Conservation (phyloP, 306 rosid species). For the Luffa acutangula region DNA sequence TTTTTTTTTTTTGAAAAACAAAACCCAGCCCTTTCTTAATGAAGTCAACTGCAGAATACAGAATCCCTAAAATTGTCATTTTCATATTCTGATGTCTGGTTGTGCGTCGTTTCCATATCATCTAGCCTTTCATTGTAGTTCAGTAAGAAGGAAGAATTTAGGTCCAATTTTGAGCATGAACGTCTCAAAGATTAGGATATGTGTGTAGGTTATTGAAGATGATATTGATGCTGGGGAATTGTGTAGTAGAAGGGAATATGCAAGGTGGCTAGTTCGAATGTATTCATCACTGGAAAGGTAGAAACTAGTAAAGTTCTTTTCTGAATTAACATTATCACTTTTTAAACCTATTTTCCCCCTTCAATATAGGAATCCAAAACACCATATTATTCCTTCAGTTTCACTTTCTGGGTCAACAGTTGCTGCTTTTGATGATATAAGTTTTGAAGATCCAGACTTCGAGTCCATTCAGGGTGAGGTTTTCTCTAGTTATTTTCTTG, state of each 20-base stretch:
- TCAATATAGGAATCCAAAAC: constrained; percentile 52
- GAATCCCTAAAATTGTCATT: neutral
- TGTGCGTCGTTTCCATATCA: neutral
- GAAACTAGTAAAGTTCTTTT: constrained; percentile 2
- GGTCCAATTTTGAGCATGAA: constrained; percentile 23
- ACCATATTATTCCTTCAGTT: constrained; percentile 42
- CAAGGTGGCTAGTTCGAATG: constrained; percentile 71
- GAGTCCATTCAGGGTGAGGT: constrained; percentile 60
- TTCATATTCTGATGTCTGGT: neutral
- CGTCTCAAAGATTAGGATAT: constrained; percentile 33
- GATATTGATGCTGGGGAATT: constrained; percentile 60
- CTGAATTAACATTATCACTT: neutral
- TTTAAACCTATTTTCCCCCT: constrained; percentile 7
- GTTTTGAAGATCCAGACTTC: constrained; percentile 54
- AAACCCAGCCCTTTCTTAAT: neutral
- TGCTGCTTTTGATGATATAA: constrained; percentile 66
- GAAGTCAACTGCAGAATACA: neutral
- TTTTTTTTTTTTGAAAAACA: too few relatives aligned
- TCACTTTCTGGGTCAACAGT: constrained; percentile 44
- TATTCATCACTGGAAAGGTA: constrained; percentile 72
- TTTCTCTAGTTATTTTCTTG: neutral
- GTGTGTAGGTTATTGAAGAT: constrained; percentile 73
- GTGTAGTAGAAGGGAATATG: constrained; percentile 90
- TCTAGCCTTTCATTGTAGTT: neutral
- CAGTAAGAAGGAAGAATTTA: constrained; percentile 9